phyloP scores from a whole-genome alignment of 2,329 filamentous ascomycete species.

The Nannizzia gypsea region DNA sequence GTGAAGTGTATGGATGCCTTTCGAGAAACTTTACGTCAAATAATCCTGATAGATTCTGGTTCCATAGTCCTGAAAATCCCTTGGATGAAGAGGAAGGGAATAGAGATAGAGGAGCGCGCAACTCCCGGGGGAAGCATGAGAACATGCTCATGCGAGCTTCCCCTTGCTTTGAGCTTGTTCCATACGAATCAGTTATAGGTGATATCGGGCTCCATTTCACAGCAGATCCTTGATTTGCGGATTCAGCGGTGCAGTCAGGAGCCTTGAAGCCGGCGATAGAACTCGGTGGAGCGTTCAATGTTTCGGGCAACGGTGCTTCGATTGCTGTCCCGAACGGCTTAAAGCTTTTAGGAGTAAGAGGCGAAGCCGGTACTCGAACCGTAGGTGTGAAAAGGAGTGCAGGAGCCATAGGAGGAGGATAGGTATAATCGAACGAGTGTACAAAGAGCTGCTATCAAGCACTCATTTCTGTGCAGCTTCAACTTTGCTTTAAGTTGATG shows the following conservation, averaged over 20 bases:
- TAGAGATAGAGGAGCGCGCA: slow-evolving; percentile 27
- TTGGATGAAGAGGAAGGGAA: background rate
- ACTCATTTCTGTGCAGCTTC: background rate
- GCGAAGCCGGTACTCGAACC: slow-evolving; percentile 25
- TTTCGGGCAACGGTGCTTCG: slow-evolving; percentile 53
- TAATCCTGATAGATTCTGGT: slow-evolving; percentile 19
- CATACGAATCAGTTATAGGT: slow-evolving; percentile 59
- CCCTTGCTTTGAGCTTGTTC: slow-evolving; percentile 39
- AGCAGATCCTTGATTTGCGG: slow-evolving; percentile 76
- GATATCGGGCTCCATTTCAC: slow-evolving; percentile 77
- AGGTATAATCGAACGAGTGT: background rate
- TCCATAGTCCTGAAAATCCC: background rate
- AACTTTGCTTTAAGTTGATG: background rate
- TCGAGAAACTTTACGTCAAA: slow-evolving; percentile 69
- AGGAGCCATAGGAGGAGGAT: background rate
- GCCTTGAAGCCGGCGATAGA: slow-evolving; percentile 36
- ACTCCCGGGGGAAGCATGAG: slow-evolving; percentile 58
- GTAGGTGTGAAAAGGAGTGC: background rate
- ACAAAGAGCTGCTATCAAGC: background rate
- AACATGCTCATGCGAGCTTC: slow-evolving; percentile 75
- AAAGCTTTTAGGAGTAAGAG: slow-evolving; percentile 60
- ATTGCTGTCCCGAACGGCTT: slow-evolving; percentile 73
- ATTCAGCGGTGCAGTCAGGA: slow-evolving; percentile 40
- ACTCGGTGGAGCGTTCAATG: slow-evolving; percentile 34
- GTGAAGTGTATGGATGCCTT: slow-evolving; percentile 83